Base-by-base conservation (phyloP, 768 basidiomycete species). In the Leccinum subtestaceum region DNA sequence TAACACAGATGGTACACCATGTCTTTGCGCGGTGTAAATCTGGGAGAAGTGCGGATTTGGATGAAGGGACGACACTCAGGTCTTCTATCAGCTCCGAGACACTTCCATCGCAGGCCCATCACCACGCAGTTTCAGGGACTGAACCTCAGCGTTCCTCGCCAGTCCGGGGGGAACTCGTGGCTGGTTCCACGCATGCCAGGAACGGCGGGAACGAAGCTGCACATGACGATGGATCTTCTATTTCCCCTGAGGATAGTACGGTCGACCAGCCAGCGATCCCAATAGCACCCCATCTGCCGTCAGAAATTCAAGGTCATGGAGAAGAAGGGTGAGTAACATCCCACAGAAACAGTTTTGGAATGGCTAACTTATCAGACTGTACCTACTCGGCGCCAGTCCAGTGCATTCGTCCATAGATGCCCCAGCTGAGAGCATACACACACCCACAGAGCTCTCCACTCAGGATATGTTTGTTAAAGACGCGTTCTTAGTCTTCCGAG, bases 1-100 rank as follows among this genome's bases (percentile, higher is more conserved):
- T 99, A 17, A 95, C 94, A 0, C 97, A 99, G 73, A 98, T 99
- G 88, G 95, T 98, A 3, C 91, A 97, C 66, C 95, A 98, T 67
- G 87, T 98, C 57, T 98, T 99, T 71, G 82, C 89, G 13, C 84
- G 97, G 21, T 93, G 92, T 67, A 80, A 80, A 70, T 67, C 79
- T 29, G 73, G 69, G 52, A 60, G 61, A 27, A 27, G 55, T 27
- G 38, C 52, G 43, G 64, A 65, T n/a, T 55, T 46, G 19, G 69
- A 62, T 29, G 64, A 65, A 57, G 57, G 58, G 58, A 32, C 59
- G 50, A 45, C 60, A 31, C 48, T 58, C 59, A 55, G 65, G 52
- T 57, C 67, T 63, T 65, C 67, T 19, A 52, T 60, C 23, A 66
- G 65, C 46, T 66, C 64, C 19, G 74, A 74, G 31, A 55, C 56